A percentile compares a stretch with the other conserved stretches of the same genome.
These are phyloP conservation scores for Plantago coronopus DNA, from an alignment of 305 asterid genomes.

Conservation along the genomic window DNA sequence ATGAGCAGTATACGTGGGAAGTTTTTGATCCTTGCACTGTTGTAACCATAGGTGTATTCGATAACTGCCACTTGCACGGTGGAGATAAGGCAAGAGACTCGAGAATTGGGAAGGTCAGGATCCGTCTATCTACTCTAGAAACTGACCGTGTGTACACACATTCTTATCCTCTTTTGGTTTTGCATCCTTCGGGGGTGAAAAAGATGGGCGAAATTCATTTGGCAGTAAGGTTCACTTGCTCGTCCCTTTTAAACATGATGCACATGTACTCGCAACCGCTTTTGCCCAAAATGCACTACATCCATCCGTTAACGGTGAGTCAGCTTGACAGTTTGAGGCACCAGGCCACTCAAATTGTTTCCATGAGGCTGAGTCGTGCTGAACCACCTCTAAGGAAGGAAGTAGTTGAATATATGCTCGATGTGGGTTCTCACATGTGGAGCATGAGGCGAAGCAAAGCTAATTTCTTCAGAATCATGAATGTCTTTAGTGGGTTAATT, in stretches of 20 bases:
- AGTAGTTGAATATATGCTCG: conserved; percentile 84
- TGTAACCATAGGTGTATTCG: conserved; percentile 86
- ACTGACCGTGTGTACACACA: conserved; percentile 72
- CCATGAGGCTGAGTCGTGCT: conserved; percentile 54
- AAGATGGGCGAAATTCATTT: conserved; percentile 87
- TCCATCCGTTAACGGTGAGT: conserved; percentile 70
- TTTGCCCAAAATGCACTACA: conserved; percentile 90
- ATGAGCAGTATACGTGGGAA: conserved; percentile 97
- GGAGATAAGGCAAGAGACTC: conserved; percentile 59
- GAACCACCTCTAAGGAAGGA: conserved; percentile 92
- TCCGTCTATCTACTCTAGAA: conserved; percentile 81
- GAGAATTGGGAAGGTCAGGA: conserved; percentile 83
- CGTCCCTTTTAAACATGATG: conserved; percentile 85
- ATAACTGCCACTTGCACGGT: conserved; percentile 75
- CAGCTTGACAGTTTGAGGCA: conserved; percentile 91
- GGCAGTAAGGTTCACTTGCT: conserved; percentile 86
- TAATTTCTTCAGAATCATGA: conserved; percentile 72
- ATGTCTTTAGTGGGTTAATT: conserved; percentile 64
- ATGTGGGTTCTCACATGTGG: conserved; percentile 80
- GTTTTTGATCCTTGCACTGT: conserved; percentile 87
- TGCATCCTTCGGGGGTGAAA: conserved; percentile 68
- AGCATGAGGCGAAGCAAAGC: conserved; percentile 96
- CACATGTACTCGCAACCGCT: conserved; percentile 70
- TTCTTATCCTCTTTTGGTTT: conserved; percentile 67
- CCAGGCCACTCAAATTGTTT: conserved; percentile 84